Conservation (phyloP, 345 rosid genomes). For the Abelmoschus esculentus region DNA sequence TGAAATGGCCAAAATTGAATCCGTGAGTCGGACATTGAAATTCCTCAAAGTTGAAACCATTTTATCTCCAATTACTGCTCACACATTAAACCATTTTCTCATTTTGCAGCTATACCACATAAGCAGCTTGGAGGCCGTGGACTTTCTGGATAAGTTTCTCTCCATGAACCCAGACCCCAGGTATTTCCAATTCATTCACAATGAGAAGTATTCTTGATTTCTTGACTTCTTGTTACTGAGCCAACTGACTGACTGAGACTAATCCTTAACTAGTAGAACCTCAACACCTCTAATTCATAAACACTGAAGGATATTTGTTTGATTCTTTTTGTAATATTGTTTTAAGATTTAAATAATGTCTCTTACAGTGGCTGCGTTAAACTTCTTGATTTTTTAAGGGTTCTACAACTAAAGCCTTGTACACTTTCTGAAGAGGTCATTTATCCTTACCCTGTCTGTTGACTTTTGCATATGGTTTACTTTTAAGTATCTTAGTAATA, state of each 20-base stretch:
- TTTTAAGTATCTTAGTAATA: background rate
- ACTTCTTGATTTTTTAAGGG: conserved; percentile 48
- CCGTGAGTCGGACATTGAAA: conserved; percentile 43
- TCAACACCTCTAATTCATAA: background rate
- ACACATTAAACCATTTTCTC: conserved; percentile 16
- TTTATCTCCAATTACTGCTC: background rate
- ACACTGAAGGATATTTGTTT: conserved; percentile 3
- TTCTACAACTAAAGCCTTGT: conserved; percentile 50
- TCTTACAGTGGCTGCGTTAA: conserved; percentile 71
- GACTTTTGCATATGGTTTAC: background rate
- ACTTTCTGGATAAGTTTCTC: conserved; percentile 67
- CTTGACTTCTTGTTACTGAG: conserved; percentile 4
- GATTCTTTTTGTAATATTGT: background rate
- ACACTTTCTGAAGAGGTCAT: conserved; percentile 63
- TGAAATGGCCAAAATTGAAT: conserved; percentile 87
- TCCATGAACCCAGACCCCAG: conserved; percentile 83
- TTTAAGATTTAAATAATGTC: conserved; percentile 3
- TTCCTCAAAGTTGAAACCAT: conserved; percentile 12
- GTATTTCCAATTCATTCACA: conserved; percentile 32
- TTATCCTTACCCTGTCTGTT: conserved; percentile 4
- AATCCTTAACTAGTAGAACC: background rate
- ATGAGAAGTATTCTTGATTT: background rate
- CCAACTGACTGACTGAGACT: background rate
- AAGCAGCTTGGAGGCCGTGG: conserved; percentile 67
- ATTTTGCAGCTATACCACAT: conserved; percentile 62